These are phyloP conservation scores for Chlamydomonas sp. DNA, from an alignment of 139 green algal species.

Conservation along the genomic window DNA sequence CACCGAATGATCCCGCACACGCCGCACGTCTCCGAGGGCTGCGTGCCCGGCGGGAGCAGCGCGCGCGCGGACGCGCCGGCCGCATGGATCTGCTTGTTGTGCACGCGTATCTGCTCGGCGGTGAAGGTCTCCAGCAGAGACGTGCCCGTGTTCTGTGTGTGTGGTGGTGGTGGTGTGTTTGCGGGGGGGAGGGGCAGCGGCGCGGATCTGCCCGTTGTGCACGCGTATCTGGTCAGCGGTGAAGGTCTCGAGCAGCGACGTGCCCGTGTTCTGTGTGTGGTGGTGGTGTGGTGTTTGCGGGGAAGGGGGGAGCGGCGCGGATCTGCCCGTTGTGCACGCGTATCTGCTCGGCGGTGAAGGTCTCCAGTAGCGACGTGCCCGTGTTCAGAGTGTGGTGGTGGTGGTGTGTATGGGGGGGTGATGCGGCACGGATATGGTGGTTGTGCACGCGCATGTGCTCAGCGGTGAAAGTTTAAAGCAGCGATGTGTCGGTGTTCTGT, in stretches of 20 bases:
- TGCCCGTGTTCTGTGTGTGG: constrained; percentile 70
- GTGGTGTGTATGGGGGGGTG: no score
- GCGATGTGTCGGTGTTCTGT: constrained; percentile 70
- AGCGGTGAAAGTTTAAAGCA: constrained; percentile 83
- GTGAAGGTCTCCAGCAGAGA: constrained; percentile 88
- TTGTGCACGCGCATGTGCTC: constrained; percentile 77
- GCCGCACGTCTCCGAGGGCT: background rate
- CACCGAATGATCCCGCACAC: constrained; percentile 11
- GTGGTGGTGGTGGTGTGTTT: no score
- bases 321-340: constrained; percentile 58
- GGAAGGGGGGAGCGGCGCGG: constrained; percentile 23
- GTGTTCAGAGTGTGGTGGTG: no score
- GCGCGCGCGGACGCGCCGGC: constrained; percentile 15
- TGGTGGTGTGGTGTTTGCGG: no score
- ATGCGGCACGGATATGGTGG: constrained; percentile 33
- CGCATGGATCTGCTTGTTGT: constrained; percentile 54
- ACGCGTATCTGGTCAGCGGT: constrained; percentile 59
- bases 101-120: constrained; percentile 62
- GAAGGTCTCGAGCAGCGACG: constrained; percentile 89
- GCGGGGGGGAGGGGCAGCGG: constrained; percentile 18
- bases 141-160: constrained; percentile 70
- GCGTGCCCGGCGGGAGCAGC: background rate
- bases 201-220: constrained; percentile 58
- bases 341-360: constrained; percentile 76
- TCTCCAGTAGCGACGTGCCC: constrained; percentile 87